Evolutionary conservation across 2,329 filamentous ascomycete species (phyloP).

Genomic region (Aspergillus novofumigatus): DNA sequence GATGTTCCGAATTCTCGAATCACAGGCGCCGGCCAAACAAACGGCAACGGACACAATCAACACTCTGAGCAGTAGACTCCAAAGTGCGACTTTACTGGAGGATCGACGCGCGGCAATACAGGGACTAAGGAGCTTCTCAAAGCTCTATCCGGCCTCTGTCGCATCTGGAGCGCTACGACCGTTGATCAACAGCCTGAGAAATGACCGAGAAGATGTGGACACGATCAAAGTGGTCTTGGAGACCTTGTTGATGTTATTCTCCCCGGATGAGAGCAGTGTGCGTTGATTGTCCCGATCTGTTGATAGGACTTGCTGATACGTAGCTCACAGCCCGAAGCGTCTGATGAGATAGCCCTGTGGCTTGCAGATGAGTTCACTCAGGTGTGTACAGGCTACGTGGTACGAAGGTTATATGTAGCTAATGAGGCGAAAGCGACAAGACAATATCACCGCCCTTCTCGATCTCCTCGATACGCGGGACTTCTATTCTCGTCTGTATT

Average conservation of each 20-base stretch:
- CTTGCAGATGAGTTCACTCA: conserved; percentile 97
- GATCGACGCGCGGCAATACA: conserved; percentile 91
- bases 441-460: conserved; percentile 88
- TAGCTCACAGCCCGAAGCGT: conserved; percentile 71
- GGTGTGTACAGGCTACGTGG: conserved; percentile 42
- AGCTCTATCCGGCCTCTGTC: conserved; percentile 92
- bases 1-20: conserved; percentile 58
- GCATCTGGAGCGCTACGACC: conserved; percentile 87
- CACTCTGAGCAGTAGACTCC: conserved; percentile 78
- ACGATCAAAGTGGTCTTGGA: conserved; percentile 93
- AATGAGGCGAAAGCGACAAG: conserved; percentile 67
- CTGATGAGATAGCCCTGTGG: conserved; percentile 93
- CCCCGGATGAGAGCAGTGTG: conserved; percentile 59
- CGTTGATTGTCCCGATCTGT: conserved; percentile 25
- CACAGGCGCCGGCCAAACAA: conserved; percentile 85
- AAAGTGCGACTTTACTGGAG: conserved; percentile 86
- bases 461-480: conserved; percentile 83
- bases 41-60: conserved; percentile 93
- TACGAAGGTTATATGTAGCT: conserved; percentile 32
- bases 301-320: conserved; percentile 18
- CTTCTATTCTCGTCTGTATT: conserved; percentile 88
- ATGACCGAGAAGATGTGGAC: conserved; percentile 91
- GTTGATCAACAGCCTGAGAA: conserved; percentile 77
- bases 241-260: conserved; percentile 91
- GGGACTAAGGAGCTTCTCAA: conserved; percentile 90